Evolutionary conservation across 129 eudicot species (phyloP).

Genomic region (Glebionis coronaria): DNA sequence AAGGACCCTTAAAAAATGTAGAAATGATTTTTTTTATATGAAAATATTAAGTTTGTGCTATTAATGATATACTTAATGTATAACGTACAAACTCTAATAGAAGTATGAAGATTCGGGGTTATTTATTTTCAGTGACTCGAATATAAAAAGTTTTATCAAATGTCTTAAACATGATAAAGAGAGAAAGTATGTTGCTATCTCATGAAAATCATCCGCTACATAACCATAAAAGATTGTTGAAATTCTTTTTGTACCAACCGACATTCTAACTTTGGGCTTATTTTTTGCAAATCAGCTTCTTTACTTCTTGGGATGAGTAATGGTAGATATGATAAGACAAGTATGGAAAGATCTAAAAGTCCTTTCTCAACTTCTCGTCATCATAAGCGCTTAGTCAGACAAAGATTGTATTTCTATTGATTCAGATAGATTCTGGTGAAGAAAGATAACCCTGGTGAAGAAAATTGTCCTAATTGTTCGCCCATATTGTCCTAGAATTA

Average conservation of each 20-base stretch:
- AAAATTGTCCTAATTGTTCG: constrained; percentile 10
- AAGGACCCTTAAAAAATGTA: too few relatives aligned
- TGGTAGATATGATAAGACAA: constrained; percentile 47
- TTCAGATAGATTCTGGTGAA: constrained; percentile 72
- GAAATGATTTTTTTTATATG: too few relatives aligned
- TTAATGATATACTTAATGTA: too few relatives aligned
- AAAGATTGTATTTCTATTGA: constrained; percentile 70
- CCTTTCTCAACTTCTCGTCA: constrained; percentile 67
- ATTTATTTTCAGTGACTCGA: too few relatives aligned
- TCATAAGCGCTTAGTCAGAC: constrained; percentile 72
- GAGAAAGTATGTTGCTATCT: neutral
- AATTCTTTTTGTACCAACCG: constrained; percentile 21
- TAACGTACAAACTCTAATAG: too few relatives aligned
- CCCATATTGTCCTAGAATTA: neutral
- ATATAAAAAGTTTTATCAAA: constrained; percentile 21
- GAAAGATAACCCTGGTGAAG: constrained; percentile 15
- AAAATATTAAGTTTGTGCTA: too few relatives aligned
- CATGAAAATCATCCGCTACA: too few relatives aligned
- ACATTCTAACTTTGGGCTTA: neutral
- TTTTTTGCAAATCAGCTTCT: constrained; percentile 46
- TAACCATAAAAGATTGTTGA: neutral
- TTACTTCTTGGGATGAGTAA: constrained; percentile 70
- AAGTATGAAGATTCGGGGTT: too few relatives aligned
- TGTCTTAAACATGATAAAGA: constrained; percentile 1
- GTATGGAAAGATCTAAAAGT: constrained; percentile 69